Percentiles rank a stretch among this genome's conserved stretches.
Conservation (phyloP, 805 yeast species). For the Hanseniaspora nectarophila region DNA sequence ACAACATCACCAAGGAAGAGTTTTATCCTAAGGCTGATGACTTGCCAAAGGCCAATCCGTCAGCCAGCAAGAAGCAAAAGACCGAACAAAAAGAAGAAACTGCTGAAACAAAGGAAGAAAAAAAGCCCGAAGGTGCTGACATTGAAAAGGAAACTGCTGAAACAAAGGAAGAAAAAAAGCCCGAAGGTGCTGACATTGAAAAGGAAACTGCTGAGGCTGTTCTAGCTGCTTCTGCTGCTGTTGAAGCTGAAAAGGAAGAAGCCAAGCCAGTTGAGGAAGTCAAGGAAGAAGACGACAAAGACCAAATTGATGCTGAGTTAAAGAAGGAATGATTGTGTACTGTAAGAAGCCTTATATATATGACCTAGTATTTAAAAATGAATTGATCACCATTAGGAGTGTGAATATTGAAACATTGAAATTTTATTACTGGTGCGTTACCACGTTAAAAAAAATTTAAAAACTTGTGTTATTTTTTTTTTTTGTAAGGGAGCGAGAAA, state of each 20-base stretch:
- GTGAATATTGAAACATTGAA: not conserved
- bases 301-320: constrained; percentile 6
- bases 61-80: not conserved
- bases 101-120: constrained; percentile 1
- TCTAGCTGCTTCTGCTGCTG: not conserved
- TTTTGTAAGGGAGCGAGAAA: not conserved
- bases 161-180: not conserved
- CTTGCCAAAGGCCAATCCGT: not conserved
- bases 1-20: constrained; percentile 8
- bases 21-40: constrained; percentile 8
- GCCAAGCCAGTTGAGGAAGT: not conserved
- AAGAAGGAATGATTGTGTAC: not conserved
- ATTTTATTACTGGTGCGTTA: not conserved
- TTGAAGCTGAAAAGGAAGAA: constrained; percentile 1
- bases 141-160: constrained; percentile 1
- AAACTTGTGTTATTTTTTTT: not conserved
- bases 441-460: not conserved
- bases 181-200: not conserved
- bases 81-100: not conserved
- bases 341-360: too few relatives aligned
- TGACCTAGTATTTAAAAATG: not conserved
- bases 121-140: not conserved
- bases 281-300: not conserved
- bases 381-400: not conserved
- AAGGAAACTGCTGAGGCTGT: not conserved